A percentile compares a stretch with the other conserved stretches of the same genome.
Conservation (phyloP, 805 yeast species). For the Lachancea kluyveri region DNA sequence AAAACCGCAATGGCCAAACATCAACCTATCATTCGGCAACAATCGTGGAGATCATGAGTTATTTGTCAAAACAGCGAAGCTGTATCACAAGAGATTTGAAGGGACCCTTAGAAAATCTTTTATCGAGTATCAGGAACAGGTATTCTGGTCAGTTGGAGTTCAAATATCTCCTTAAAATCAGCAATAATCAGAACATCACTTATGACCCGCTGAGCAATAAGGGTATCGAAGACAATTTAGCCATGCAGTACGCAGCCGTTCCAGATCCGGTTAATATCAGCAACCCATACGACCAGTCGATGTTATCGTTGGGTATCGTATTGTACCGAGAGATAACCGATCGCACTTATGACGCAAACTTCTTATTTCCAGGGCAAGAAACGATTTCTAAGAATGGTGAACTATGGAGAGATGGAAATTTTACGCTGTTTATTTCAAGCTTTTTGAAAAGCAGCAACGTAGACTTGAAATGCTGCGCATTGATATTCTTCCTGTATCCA, state of each 20-base stretch:
- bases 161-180: constrained; percentile 14
- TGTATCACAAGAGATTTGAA: constrained; percentile 3
- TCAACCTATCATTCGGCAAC: constrained; percentile 2
- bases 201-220: constrained; percentile 15
- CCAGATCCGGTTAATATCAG: constrained; percentile 20
- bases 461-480: constrained; percentile 18
- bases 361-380: background rate
- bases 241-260: constrained; percentile 6
- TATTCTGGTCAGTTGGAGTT: constrained; percentile 16
- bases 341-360: background rate
- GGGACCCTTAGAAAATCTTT: constrained; percentile 9
- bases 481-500: constrained; percentile 17
- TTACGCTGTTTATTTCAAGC: constrained; percentile 18
- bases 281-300: constrained; percentile 15
- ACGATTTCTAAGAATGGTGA: background rate
- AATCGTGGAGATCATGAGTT: constrained; percentile 13
- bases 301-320: constrained; percentile 15
- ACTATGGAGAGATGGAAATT: constrained; percentile 14
- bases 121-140: constrained; percentile 12
- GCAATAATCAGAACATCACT: constrained; percentile 2
- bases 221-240: constrained; percentile 9
- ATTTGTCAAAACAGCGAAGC: constrained; percentile 8
- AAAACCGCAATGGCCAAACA: background rate
- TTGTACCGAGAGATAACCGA: constrained; percentile 9
- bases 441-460: constrained; percentile 19